Conservation (phyloP, 108 stramenopile genomes). For the Mediolabrus comicus region DNA sequence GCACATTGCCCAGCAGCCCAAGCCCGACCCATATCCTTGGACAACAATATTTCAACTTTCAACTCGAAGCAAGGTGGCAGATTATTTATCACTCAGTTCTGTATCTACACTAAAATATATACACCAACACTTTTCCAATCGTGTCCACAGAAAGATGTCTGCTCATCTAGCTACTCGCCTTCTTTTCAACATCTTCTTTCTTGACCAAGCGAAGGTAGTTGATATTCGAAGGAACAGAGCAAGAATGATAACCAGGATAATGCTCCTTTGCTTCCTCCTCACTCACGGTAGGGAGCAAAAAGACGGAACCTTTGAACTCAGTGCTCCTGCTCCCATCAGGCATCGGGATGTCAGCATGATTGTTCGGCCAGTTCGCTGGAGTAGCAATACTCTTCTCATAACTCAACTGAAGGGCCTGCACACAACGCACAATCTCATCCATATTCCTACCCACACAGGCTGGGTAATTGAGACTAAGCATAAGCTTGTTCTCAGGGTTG, state of each 20-base stretch:
- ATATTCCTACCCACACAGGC: slow-evolving; percentile 83
- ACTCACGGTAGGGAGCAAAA: slow-evolving; percentile 60
- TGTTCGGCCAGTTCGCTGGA: slow-evolving; percentile 78
- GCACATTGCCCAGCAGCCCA: no score
- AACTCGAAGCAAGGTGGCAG: no score
- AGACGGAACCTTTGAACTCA: slow-evolving; percentile 65
- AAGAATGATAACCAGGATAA: slow-evolving; percentile 62
- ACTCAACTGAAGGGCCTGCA: slow-evolving; percentile 69
- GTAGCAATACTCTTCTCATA: slow-evolving; percentile 65
- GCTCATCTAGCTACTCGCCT: neutral
- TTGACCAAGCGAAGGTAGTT: slow-evolving; percentile 44
- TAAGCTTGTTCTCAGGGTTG: slow-evolving; percentile 80
- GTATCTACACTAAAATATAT: neutral
- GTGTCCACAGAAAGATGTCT: neutral
- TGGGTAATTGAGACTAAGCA: slow-evolving; percentile 82
- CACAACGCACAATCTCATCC: slow-evolving; percentile 79
- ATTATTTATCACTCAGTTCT: neutral
- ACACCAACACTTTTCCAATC: neutral
- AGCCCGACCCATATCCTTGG: no score
- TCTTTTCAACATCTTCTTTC: neutral
- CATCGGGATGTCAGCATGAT: slow-evolving; percentile 52
- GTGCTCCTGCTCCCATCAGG: slow-evolving; percentile 44
- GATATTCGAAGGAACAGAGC: slow-evolving; percentile 56
- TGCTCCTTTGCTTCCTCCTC: slow-evolving; percentile 52
- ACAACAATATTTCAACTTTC: slow-evolving; percentile 2